These are phyloP conservation scores for Mycena vulgaris DNA, from an alignment of 768 basidiomycete species.

Conservation along the genomic window DNA sequence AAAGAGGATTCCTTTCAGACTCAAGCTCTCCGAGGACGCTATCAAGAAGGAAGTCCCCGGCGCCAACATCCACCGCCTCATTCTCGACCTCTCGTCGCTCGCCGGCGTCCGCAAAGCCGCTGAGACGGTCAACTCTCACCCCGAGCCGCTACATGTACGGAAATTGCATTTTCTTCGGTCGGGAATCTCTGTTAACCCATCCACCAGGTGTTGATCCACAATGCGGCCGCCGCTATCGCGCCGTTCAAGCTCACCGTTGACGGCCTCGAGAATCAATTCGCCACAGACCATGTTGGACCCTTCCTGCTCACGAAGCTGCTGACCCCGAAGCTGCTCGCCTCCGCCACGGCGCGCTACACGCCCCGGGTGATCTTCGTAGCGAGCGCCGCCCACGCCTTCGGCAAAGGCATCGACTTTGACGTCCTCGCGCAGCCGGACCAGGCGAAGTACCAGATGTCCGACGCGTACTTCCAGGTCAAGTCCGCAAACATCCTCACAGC, in stretches of 20 bases:
- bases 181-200: neutral
- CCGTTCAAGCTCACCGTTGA: neutral
- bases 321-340: neutral
- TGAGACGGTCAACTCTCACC: neutral
- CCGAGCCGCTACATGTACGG: neutral
- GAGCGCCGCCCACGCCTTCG: neutral
- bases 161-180: too few species aligned
- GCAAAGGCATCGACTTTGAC: neutral
- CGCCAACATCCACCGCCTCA: neutral
- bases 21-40: neutral
- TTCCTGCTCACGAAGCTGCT: neutral
- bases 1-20: neutral
- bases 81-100: constrained; percentile 9
- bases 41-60: neutral
- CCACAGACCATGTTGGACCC: neutral
- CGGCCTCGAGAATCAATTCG: neutral
- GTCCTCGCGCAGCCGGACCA: neutral
- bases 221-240: neutral
- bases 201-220: constrained; percentile 6
- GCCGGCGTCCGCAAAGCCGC: constrained; percentile 6
- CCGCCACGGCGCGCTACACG: neutral
- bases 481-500: constrained; percentile 4
- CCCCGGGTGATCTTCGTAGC: constrained; percentile 1
- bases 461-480: constrained; percentile 13
- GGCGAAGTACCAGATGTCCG: neutral